Conservation (phyloP, 129 eudicot genomes). For the Centrapalus pauciflorus region DNA sequence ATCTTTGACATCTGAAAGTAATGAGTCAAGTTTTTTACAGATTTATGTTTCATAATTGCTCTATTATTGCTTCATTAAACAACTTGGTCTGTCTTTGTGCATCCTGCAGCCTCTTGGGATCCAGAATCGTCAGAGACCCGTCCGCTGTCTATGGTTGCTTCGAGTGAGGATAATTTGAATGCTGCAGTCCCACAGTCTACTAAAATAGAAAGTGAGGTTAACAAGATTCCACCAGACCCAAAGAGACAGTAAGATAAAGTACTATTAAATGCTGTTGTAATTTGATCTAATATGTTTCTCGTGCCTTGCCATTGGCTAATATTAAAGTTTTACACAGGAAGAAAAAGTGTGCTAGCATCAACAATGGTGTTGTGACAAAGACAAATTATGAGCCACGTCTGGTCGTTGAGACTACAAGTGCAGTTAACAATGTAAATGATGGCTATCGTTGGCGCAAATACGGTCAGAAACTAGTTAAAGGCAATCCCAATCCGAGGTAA, state of each 20-base stretch:
- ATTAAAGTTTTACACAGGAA: conserved; percentile 43
- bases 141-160: conserved; percentile 11
- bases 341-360: conserved; percentile 29
- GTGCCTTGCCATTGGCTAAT: not conserved
- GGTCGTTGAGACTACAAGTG: conserved; percentile 65
- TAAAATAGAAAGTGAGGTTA: conserved; percentile 24
- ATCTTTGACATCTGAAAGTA: conserved; percentile 35
- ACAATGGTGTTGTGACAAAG: conserved; percentile 32
- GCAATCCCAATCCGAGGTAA: conserved; percentile 73
- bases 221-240: conserved; percentile 31
- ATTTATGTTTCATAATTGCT: not conserved
- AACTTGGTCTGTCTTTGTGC: conserved; percentile 25
- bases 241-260: conserved; percentile 57
- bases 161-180: conserved; percentile 16
- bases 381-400: conserved; percentile 37
- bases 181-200: conserved; percentile 30
- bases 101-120: conserved; percentile 23
- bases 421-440: conserved; percentile 69
- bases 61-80: conserved; percentile 20
- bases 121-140: conserved; percentile 23
- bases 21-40: not conserved
- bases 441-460: conserved; percentile 91
- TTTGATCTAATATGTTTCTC: not conserved
- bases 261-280: not conserved
- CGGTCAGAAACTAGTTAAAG: conserved; percentile 78